Percentiles rank a stretch among this genome's conserved stretches.
Evolutionary conservation across 2,329 filamentous ascomycete species (phyloP).

Genomic region (Colletotrichum cuscutae): DNA sequence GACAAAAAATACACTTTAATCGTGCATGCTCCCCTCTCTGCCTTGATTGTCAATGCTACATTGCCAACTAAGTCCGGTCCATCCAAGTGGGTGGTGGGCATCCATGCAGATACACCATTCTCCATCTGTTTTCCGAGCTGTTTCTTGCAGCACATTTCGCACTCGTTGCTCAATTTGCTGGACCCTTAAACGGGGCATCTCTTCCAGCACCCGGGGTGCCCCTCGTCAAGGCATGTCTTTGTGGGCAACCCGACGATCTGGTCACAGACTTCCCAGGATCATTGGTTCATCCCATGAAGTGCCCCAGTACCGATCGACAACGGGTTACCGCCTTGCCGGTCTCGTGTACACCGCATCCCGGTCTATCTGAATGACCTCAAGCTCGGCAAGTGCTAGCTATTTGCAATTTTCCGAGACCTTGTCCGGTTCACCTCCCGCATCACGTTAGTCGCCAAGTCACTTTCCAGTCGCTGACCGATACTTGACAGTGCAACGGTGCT

Average conservation of each 20-base stretch:
- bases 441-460: background rate
- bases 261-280: conserved; percentile 3
- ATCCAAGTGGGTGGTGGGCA: conserved; percentile 25
- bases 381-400: conserved; percentile 21
- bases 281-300: conserved; percentile 23
- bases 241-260: conserved; percentile 27
- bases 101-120: background rate
- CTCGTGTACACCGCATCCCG: conserved; percentile 13
- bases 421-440: background rate
- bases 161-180: conserved; percentile 11
- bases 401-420: background rate
- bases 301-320: conserved; percentile 11
- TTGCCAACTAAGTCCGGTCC: conserved; percentile 5
- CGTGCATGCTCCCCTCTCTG: background rate
- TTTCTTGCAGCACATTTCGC: conserved; percentile 12
- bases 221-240: conserved; percentile 2
- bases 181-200: conserved; percentile 15
- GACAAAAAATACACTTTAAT: background rate
- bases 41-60: conserved; percentile 5
- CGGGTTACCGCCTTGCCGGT: conserved; percentile 15
- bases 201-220: background rate
- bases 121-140: background rate
- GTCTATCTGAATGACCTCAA: background rate
- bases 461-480: conserved; percentile 18
- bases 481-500: conserved; percentile 39